phyloP scores from a whole-genome alignment of 192 early-diverging fungal species.

The Linnemannia exigua region DNA sequence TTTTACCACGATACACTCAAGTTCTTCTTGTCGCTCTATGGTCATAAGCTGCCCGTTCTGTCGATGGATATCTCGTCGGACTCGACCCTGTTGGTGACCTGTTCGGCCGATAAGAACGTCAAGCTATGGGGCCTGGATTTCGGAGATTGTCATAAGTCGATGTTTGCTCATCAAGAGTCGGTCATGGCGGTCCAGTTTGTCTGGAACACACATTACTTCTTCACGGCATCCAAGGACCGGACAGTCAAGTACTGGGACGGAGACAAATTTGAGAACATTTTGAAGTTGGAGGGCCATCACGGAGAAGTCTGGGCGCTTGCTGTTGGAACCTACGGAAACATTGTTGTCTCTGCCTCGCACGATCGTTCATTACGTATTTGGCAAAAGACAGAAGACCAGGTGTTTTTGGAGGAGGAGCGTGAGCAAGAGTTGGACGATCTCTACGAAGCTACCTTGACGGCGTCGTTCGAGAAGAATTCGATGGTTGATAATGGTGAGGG shows the following conservation, averaged over 20 bases:
- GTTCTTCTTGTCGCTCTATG: conserved; percentile 97
- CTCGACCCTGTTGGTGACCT: conserved; percentile 90
- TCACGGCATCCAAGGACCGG: conserved; percentile 92
- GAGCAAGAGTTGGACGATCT: conserved; percentile 94
- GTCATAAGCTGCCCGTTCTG: conserved; percentile 97
- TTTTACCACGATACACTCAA: conserved; percentile 97
- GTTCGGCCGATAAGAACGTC: conserved; percentile 97
- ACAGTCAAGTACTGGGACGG: conserved; percentile 96
- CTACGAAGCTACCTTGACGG: conserved; percentile 83
- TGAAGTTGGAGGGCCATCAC: conserved; percentile 92
- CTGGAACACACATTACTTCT: conserved; percentile 96
- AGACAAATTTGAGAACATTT: conserved; percentile 97
- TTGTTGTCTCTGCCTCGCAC: conserved; percentile 91
- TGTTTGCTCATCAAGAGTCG: conserved; percentile 94
- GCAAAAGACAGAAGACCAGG: conserved; percentile 95
- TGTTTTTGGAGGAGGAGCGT: conserved; percentile 96
- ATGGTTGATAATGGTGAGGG: conserved; percentile 63
- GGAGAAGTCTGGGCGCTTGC: conserved; percentile 96
- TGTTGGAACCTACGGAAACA: conserved; percentile 89
- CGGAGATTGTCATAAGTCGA: conserved; percentile 97
- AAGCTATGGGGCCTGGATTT: conserved; percentile 99
- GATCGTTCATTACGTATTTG: conserved; percentile 96
- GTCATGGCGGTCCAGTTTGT: conserved; percentile 93
- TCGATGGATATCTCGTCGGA: conserved; percentile 99
- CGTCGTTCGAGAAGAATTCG: conserved; percentile 71